Percentiles rank a stretch among this genome's conserved stretches.
phyloP scores from a whole-genome alignment of 2,329 filamentous ascomycete species.

The Calonectria hongkongensis region DNA sequence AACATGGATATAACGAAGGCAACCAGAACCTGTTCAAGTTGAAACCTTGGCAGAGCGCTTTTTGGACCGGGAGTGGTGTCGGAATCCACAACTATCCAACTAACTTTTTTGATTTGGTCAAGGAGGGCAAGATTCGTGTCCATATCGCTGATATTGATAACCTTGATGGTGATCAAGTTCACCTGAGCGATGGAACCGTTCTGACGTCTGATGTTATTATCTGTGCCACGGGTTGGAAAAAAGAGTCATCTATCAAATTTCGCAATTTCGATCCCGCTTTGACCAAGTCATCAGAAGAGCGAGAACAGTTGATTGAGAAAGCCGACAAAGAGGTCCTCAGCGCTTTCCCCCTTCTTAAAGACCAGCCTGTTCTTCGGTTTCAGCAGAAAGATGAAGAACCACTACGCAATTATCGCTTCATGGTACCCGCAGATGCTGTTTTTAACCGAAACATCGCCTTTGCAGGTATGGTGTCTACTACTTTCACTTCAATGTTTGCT shows the following conservation, averaged over 20 bases:
- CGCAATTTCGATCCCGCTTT: conserved; percentile 29
- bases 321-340: conserved; percentile 44
- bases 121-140: conserved; percentile 66
- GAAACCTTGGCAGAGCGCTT: conserved; percentile 62
- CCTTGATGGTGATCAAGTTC: conserved; percentile 62
- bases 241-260: conserved; percentile 65
- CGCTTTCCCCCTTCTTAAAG: conserved; percentile 44
- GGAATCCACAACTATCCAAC: conserved; percentile 73
- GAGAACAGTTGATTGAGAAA: conserved; percentile 28
- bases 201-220: conserved; percentile 68
- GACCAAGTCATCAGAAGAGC: conserved; percentile 14
- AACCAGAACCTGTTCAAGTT: conserved; percentile 62
- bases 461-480: conserved; percentile 56
- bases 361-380: conserved; percentile 42
- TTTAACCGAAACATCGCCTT: conserved; percentile 57
- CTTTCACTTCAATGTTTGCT: conserved; percentile 57
- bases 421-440: conserved; percentile 44
- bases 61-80: conserved; percentile 70
- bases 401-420: conserved; percentile 51
- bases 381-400: conserved; percentile 44
- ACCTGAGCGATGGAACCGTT: conserved; percentile 62
- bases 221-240: conserved; percentile 72
- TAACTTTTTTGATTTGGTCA: conserved; percentile 70
- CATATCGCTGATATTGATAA: conserved; percentile 67
- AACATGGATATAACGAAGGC: conserved; percentile 65